phyloP scores from a whole-genome alignment of 495 filamentous ascomycete genomes.

The Alectoria sarmentosa region DNA sequence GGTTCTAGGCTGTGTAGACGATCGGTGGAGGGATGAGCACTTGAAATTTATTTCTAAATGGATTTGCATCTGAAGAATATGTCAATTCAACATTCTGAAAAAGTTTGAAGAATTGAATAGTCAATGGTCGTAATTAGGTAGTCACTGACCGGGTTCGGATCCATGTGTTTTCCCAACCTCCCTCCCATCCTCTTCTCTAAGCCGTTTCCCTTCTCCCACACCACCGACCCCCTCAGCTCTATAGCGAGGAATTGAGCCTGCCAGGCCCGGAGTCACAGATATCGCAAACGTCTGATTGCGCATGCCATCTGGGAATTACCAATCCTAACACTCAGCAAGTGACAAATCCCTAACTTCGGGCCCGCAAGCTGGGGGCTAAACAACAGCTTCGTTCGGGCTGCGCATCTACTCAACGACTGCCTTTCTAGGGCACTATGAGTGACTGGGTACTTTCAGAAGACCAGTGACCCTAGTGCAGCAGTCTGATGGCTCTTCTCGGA shows the following conservation, averaged over 20 bases:
- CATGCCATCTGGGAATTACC: neutral
- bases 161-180: slow-evolving; percentile 1
- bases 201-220: slow-evolving; percentile 28
- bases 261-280: neutral
- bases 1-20: neutral
- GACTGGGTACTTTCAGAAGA: slow-evolving; percentile 1
- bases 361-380: slow-evolving; percentile 6
- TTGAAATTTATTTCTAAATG: neutral
- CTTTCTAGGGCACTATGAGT: neutral
- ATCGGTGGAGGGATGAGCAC: neutral
- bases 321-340: neutral
- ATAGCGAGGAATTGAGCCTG: slow-evolving; percentile 1
- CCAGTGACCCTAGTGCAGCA: neutral
- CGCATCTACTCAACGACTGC: neutral
- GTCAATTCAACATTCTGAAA: neutral
- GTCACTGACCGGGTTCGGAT: neutral
- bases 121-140: neutral
- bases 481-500: slow-evolving; percentile 49
- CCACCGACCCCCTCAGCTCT: slow-evolving; percentile 21
- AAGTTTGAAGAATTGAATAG: neutral
- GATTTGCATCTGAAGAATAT: neutral
- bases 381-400: slow-evolving; percentile 1
- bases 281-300: neutral
- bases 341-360: neutral
- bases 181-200: slow-evolving; percentile 5